A percentile compares a stretch with the other conserved stretches of the same genome.
Conservation (phyloP, 768 basidiomycete genomes). For the Russula foetens region DNA sequence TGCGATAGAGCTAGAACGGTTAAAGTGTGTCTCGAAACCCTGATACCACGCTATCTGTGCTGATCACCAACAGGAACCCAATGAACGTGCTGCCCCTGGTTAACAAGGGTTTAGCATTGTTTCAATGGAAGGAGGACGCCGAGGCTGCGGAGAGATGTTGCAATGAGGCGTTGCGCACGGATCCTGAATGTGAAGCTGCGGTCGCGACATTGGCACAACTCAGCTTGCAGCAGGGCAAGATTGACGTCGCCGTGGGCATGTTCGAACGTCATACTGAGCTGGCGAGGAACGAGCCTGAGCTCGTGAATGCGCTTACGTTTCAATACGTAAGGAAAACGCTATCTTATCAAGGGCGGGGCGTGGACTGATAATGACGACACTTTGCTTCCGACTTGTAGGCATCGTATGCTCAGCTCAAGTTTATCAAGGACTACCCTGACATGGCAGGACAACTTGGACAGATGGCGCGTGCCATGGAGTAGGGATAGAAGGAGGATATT, state of each 20-base stretch:
- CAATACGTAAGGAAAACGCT: constrained; percentile 51
- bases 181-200: constrained; percentile 93
- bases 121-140: constrained; percentile 93
- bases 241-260: constrained; percentile 78
- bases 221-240: constrained; percentile 81
- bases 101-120: constrained; percentile 95
- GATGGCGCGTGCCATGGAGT: constrained; percentile 37
- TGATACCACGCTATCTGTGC: not conserved
- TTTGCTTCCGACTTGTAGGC: constrained; percentile 41
- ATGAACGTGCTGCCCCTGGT: constrained; percentile 88
- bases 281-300: constrained; percentile 85
- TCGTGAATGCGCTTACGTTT: constrained; percentile 69
- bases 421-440: constrained; percentile 75
- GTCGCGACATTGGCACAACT: constrained; percentile 94
- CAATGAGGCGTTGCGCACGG: constrained; percentile 78
- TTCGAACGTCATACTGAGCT: constrained; percentile 79
- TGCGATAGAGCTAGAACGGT: constrained; percentile 81
- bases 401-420: constrained; percentile 73
- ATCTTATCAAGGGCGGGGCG: not conserved
- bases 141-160: constrained; percentile 76
- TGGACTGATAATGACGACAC: not conserved
- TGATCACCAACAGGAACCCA: constrained; percentile 29
- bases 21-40: constrained; percentile 40
- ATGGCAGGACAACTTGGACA: constrained; percentile 63
- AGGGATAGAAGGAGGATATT: not conserved